Evolutionary conservation across 352 stramenopile species (phyloP).

Genomic region (Phytophthora lateralis): DNA sequence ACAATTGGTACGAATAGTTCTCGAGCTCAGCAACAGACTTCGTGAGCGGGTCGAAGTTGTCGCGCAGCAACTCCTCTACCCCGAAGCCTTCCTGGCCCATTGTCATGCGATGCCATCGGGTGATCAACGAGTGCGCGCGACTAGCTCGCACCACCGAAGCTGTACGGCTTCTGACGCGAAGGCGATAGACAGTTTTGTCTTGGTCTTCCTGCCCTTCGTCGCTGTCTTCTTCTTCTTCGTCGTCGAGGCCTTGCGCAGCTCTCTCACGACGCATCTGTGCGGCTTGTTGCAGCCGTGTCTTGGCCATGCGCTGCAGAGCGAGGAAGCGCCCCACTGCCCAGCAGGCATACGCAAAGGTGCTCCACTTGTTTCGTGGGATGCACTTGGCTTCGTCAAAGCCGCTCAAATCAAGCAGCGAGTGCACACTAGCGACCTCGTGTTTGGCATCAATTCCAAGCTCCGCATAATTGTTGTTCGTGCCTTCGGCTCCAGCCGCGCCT

Average conservation of each 20-base stretch:
- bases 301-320: slow-evolving; percentile 28
- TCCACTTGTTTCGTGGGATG: slow-evolving; percentile 75
- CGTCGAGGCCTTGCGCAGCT: slow-evolving; percentile 30
- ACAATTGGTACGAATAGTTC: slow-evolving; percentile 63
- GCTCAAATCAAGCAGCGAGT: slow-evolving; percentile 65
- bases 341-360: slow-evolving; percentile 73
- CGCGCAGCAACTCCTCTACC: slow-evolving; percentile 54
- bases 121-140: slow-evolving; percentile 60
- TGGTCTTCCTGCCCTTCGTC: slow-evolving; percentile 18
- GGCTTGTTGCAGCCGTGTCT: slow-evolving; percentile 17
- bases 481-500: neutral
- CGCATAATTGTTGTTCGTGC: slow-evolving; percentile 4
- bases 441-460: slow-evolving; percentile 47
- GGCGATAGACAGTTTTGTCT: slow-evolving; percentile 6
- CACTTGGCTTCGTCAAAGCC: slow-evolving; percentile 73
- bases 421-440: slow-evolving; percentile 68
- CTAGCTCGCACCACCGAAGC: slow-evolving; percentile 48
- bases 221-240: slow-evolving; percentile 42
- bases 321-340: slow-evolving; percentile 68
- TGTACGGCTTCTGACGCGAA: slow-evolving; percentile 43
- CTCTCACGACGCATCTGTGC: slow-evolving; percentile 13
- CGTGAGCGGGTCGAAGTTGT: slow-evolving; percentile 64
- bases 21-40: slow-evolving; percentile 65
- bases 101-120: slow-evolving; percentile 62
- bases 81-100: slow-evolving; percentile 40